These are phyloP conservation scores for Camellia granthamiana DNA, from an alignment of 148 eudicot genomes.

Conservation along the genomic window DNA sequence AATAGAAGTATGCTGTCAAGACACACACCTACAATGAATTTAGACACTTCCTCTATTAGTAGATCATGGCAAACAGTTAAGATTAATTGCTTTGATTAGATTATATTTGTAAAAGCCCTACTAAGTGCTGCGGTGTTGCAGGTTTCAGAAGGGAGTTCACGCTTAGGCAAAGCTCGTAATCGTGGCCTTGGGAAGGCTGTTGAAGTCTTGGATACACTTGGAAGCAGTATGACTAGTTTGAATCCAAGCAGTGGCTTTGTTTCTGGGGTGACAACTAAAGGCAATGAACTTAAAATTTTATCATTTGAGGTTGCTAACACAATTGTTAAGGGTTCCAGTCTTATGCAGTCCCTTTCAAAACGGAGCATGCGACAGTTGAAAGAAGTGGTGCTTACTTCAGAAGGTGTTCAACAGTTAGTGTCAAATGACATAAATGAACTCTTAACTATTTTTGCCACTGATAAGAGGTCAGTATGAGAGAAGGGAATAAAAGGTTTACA, in stretches of 20 bases:
- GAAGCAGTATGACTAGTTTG: constrained; percentile 58
- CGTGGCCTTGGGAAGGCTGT: constrained; percentile 58
- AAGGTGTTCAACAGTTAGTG: constrained; percentile 56
- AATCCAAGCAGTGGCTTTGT: constrained; percentile 45
- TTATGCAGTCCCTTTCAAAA: constrained; percentile 56
- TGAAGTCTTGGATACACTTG: constrained; percentile 59
- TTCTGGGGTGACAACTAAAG: constrained; percentile 41
- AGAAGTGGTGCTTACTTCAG: constrained; percentile 54
- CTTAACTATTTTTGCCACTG: constrained; percentile 48
- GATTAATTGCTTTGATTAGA: not conserved
- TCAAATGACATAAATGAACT: constrained; percentile 57
- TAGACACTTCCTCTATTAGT: not conserved
- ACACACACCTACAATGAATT: not conserved
- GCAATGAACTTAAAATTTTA: constrained; percentile 48
- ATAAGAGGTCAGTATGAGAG: constrained; percentile 44
- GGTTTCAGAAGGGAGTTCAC: constrained; percentile 48
- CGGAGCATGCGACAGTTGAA: constrained; percentile 45
- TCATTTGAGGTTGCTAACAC: constrained; percentile 77
- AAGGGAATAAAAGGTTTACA: not conserved
- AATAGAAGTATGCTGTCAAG: too few species aligned
- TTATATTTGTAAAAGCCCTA: not conserved
- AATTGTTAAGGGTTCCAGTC: constrained; percentile 60
- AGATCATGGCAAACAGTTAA: not conserved
- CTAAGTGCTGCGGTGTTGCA: constrained; percentile 12
- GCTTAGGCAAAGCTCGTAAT: constrained; percentile 43